Evolutionary conservation across 1,139 yeast genomes (phyloP).

Genomic region (Wickerhamomyces sp.): DNA sequence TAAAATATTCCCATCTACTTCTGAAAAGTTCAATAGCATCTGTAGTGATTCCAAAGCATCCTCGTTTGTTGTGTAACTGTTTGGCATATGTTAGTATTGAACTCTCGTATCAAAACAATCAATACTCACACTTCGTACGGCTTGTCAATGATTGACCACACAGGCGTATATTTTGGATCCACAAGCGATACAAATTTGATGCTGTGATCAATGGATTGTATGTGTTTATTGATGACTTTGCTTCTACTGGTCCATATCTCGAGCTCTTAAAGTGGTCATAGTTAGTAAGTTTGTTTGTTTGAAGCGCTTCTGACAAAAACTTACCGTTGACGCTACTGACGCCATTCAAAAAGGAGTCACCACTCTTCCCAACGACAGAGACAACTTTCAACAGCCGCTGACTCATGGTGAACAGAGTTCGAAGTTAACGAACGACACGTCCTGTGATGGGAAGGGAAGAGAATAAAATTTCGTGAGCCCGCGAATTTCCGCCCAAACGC

Average conservation of each 20-base stretch:
- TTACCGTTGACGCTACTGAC: constrained; percentile 3
- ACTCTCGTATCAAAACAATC: neutral
- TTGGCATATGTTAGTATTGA: no score
- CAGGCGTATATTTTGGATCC: constrained; percentile 17
- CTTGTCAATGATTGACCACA: constrained; percentile 23
- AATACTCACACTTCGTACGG: constrained; percentile 22
- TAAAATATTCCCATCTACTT: constrained; percentile 5
- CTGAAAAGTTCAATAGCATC: constrained; percentile 14
- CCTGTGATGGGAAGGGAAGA: no score
- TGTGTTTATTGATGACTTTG: constrained; percentile 19
- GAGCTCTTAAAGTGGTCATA: constrained; percentile 8
- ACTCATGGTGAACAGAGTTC: constrained; percentile 5
- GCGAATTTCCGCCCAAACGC: no score
- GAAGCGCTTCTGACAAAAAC: neutral
- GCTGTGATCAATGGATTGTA: constrained; percentile 4
- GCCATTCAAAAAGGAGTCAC: neutral
- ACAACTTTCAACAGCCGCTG: constrained; percentile 11
- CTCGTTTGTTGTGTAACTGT: constrained; percentile 16
- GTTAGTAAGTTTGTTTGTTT: neutral
- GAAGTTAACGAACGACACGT: no score
- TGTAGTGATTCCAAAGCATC: constrained; percentile 11
- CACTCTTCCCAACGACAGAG: neutral
- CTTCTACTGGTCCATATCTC: constrained; percentile 22
- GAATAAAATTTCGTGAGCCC: no score
- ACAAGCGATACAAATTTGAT: constrained; percentile 14